Conservation (phyloP, 495 filamentous ascomycete species). For the Xylaria castorea region DNA sequence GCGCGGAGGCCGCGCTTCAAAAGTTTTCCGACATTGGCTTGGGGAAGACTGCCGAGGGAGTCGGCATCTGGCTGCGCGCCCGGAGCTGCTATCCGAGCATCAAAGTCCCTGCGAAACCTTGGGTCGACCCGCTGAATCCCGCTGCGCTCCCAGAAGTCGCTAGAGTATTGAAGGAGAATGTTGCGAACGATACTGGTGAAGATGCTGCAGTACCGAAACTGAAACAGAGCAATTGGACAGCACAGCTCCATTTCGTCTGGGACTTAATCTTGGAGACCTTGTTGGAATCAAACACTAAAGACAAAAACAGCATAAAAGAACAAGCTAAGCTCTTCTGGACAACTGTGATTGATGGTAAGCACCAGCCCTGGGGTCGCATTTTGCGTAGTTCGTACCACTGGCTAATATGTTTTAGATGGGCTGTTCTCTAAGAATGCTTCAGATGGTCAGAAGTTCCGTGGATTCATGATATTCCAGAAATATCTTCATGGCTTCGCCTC, state of each 20-base stretch:
- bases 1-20: slow-evolving; percentile 66
- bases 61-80: slow-evolving; percentile 83
- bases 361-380: not conserved
- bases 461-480: slow-evolving; percentile 83
- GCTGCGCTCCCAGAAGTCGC: slow-evolving; percentile 68
- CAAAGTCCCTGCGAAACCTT: slow-evolving; percentile 70
- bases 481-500: slow-evolving; percentile 61
- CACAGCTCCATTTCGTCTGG: slow-evolving; percentile 90
- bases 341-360: slow-evolving; percentile 84
- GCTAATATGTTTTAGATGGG: slow-evolving; percentile 61
- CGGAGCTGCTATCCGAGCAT: slow-evolving; percentile 67
- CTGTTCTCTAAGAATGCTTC: slow-evolving; percentile 82
- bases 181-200: slow-evolving; percentile 58
- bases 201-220: slow-evolving; percentile 47
- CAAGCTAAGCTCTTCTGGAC: slow-evolving; percentile 84
- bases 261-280: slow-evolving; percentile 69
- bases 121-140: slow-evolving; percentile 75
- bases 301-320: slow-evolving; percentile 44
- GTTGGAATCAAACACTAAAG: slow-evolving; percentile 43
- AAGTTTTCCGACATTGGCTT: slow-evolving; percentile 67
- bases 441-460: slow-evolving; percentile 86
- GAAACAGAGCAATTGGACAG: slow-evolving; percentile 70
- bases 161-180: slow-evolving; percentile 80
- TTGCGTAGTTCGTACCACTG: not conserved
- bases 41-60: slow-evolving; percentile 80